phyloP scores from a whole-genome alignment of 345 rosid species.

The Populus simonii region DNA sequence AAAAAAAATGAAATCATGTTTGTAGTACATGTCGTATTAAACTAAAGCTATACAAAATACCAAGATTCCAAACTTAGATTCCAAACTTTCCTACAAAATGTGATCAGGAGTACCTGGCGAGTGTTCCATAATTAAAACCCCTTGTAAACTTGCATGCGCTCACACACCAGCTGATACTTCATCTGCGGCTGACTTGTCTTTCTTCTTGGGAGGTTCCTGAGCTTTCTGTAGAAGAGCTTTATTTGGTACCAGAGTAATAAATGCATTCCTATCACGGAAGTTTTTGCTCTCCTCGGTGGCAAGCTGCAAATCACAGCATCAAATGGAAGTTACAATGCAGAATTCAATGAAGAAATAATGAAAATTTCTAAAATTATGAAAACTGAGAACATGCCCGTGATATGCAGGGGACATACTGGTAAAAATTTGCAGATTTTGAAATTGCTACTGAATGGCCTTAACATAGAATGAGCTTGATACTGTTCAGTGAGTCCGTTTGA shows the following conservation, averaged over 20 bases:
- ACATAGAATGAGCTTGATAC: neutral
- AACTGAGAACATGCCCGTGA: neutral
- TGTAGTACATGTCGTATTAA: conserved; percentile 3
- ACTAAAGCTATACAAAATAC: conserved; percentile 23
- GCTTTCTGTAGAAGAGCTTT: conserved; percentile 63
- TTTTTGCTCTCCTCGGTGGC: conserved; percentile 86
- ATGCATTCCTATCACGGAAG: conserved; percentile 68
- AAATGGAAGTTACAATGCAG: neutral
- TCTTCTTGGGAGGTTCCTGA: conserved; percentile 72
- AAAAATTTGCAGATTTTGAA: neutral
- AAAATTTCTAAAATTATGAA: neutral
- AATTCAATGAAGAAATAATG: neutral
- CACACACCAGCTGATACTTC: conserved; percentile 64
- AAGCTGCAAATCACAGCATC: conserved; percentile 49
- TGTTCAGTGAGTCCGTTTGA: neutral
- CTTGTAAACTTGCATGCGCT: conserved; percentile 11
- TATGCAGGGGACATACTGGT: neutral
- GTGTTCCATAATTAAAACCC: conserved; percentile 11
- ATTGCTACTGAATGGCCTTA: neutral
- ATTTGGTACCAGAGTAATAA: conserved; percentile 76
- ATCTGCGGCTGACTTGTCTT: conserved; percentile 41
- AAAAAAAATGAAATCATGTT: conserved; percentile 4
- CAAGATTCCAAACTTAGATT: conserved; percentile 15
- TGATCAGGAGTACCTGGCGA: conserved; percentile 11
- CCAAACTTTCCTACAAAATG: conserved; percentile 1